Evolutionary conservation across 805 yeast species (phyloP).

Genomic region (Metschnikowia corniflorae): DNA sequence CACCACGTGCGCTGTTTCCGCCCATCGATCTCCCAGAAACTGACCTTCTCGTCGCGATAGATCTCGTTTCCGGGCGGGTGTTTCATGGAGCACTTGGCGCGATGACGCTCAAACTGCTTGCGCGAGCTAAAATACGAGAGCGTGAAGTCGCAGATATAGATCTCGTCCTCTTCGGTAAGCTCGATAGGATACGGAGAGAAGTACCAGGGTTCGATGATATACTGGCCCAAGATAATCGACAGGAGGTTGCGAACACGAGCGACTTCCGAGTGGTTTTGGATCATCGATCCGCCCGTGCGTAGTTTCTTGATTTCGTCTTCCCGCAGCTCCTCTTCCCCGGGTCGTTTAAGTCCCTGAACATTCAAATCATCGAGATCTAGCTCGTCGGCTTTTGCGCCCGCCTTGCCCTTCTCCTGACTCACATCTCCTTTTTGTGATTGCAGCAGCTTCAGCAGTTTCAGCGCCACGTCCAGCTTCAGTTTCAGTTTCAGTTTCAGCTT

Average conservation of each 20-base stretch:
- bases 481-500: constrained; percentile 28
- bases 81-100: constrained; percentile 79
- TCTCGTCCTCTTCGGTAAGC: constrained; percentile 84
- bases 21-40: constrained; percentile 97
- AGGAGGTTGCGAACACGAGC: constrained; percentile 85
- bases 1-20: constrained; percentile 96
- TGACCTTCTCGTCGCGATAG: constrained; percentile 86
- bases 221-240: constrained; percentile 79
- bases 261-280: constrained; percentile 80
- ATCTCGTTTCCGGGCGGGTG: constrained; percentile 99
- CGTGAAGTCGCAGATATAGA: constrained; percentile 90
- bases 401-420: constrained; percentile 23
- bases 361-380: constrained; percentile 82
- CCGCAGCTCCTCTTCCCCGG: constrained; percentile 70
- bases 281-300: constrained; percentile 96
- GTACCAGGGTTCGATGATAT: constrained; percentile 97
- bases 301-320: constrained; percentile 92
- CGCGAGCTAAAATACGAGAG: constrained; percentile 82
- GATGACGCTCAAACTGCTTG: constrained; percentile 89
- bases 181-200: constrained; percentile 97
- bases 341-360: constrained; percentile 72
- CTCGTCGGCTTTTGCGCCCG: constrained; percentile 46
- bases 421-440: constrained; percentile 16
- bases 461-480: constrained; percentile 17
- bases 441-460: constrained; percentile 12